Base-by-base conservation (phyloP, 2,329 filamentous ascomycete species). In the Claviceps maximensis region DNA sequence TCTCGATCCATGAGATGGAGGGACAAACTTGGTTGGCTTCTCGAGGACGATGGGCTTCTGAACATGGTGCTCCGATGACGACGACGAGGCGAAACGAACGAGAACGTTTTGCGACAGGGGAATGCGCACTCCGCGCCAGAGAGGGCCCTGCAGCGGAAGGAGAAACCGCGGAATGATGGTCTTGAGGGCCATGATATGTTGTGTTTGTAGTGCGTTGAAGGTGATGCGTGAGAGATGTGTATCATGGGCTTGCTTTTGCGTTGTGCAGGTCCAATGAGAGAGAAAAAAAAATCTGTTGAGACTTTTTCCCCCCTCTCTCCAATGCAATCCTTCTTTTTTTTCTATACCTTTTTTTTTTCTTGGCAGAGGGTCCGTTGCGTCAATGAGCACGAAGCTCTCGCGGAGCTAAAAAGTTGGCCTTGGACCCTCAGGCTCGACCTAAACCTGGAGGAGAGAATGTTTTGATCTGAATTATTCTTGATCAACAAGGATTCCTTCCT, bases 1-100 rank as follows among this genome's bases (percentile, higher is more conserved):
- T 7, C 86, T 77, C 23, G 86, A 74, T 13, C 86, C 84, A 67
- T 97, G 93, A 0, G 91, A 97, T 0, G 93, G 93, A 2, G 93
- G 91, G 48, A 87, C 87, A 76, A 95, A 97, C 66, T 84, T 86
- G 62, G 86, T 79, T 25, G 91, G 91, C 69, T 96, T 89, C 61
- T 87, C 87, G 58, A 98, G 83, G 5, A 89, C 78, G 56, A 83
- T 77, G 38, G 80, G 45, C 27, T 84, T 86, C 57, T 69, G 71
- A 46, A 59, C 54, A 44, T 50, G 44, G 45, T 56, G 50, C 23
- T 13, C n/a, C 40, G 40, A 46, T n/a, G 45, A 47, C 13, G 55
- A 54, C 9, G 60, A 59, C 1, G 66, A 67, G 50, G 62, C 63
- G 57, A 66, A 70, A 49, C 67, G 67, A 49, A 70, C 58, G 59